A percentile compares a stretch with the other conserved stretches of the same genome.
These are phyloP conservation scores for Fistulinella staudtii DNA, from an alignment of 1,284 basidiomycete genomes.

Conservation along the genomic window DNA sequence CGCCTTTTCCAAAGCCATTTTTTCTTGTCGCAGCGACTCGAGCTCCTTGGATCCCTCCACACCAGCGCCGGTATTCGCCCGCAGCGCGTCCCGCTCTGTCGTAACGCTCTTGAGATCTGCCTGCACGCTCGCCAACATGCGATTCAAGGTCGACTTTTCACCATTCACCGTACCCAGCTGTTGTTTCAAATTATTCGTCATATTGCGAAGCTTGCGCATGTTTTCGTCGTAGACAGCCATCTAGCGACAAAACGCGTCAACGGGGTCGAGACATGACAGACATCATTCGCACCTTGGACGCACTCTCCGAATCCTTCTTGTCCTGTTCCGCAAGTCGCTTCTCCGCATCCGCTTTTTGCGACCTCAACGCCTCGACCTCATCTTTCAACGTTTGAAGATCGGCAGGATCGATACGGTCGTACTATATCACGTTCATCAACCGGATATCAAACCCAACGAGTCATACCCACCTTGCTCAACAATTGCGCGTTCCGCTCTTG, in stretches of 20 bases:
- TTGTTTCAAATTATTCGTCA: slow-evolving; percentile 30
- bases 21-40: slow-evolving; percentile 41
- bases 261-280: too few relatives aligned
- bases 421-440: slow-evolving; percentile 39
- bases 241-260: slow-evolving; percentile 8
- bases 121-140: slow-evolving; percentile 32
- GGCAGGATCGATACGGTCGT: slow-evolving; percentile 84
- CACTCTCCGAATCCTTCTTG: slow-evolving; percentile 36
- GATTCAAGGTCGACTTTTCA: slow-evolving; percentile 39
- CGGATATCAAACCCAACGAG: not conserved
- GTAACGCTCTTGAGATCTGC: slow-evolving; percentile 32
- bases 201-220: slow-evolving; percentile 27
- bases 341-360: slow-evolving; percentile 40
- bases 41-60: slow-evolving; percentile 28
- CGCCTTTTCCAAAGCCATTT: slow-evolving; percentile 39
- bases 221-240: slow-evolving; percentile 36
- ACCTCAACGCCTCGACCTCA: slow-evolving; percentile 57
- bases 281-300: slow-evolving; percentile 33
- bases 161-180: slow-evolving; percentile 31
- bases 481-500: slow-evolving; percentile 81
- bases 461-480: slow-evolving; percentile 61
- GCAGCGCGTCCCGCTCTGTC: slow-evolving; percentile 35
- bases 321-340: slow-evolving; percentile 39
- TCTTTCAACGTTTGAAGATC: slow-evolving; percentile 81
- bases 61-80: slow-evolving; percentile 12